Percentiles rank a stretch among this genome's conserved stretches.
phyloP scores from a whole-genome alignment of 1,284 basidiomycete genomes.

The Crocinoboletus sp. region DNA sequence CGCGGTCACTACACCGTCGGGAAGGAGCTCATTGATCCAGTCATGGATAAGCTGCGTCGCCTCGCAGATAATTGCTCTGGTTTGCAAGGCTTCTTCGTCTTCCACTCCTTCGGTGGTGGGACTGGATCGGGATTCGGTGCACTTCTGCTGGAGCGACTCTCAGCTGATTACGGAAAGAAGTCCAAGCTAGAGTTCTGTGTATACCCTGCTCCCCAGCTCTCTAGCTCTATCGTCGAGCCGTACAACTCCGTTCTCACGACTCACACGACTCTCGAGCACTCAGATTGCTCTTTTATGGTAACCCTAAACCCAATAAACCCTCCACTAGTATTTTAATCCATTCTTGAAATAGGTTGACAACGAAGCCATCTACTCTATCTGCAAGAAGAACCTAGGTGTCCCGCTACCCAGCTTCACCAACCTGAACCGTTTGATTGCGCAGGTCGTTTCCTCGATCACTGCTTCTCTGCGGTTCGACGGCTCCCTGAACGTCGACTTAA shows the following conservation, averaged over 20 bases:
- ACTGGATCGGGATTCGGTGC: conserved; percentile 99
- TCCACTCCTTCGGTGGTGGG: conserved; percentile 99
- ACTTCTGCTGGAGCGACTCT: conserved; percentile 92
- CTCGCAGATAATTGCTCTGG: conserved; percentile 98
- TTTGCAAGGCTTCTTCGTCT: conserved; percentile 99
- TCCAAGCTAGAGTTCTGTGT: conserved; percentile 99
- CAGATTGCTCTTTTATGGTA: conserved; percentile 99
- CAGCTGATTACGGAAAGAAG: conserved; percentile 99
- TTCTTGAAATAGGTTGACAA: conserved; percentile 72
- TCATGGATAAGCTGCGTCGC: conserved; percentile 95
- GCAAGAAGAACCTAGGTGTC: conserved; percentile 93
- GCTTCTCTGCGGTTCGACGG: conserved; percentile 98
- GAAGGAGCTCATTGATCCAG: conserved; percentile 90
- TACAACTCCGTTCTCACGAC: conserved; percentile 99
- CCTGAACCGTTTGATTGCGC: conserved; percentile 95
- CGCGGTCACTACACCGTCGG: conserved; percentile 98
- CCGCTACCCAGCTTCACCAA: conserved; percentile 89
- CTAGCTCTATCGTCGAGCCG: conserved; percentile 97
- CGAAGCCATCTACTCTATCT: conserved; percentile 99
- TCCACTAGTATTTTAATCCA: conserved; percentile 3
- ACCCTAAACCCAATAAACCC: not conserved
- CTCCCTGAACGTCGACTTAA: conserved; percentile 96
- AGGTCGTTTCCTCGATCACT: conserved; percentile 97
- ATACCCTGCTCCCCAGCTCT: conserved; percentile 93
- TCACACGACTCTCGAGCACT: conserved; percentile 98